Evolutionary conservation across 768 basidiomycete genomes (phyloP), one percentile per base, ranked within the genome.

Genomic region (Rhizopogon sp.): DNA sequence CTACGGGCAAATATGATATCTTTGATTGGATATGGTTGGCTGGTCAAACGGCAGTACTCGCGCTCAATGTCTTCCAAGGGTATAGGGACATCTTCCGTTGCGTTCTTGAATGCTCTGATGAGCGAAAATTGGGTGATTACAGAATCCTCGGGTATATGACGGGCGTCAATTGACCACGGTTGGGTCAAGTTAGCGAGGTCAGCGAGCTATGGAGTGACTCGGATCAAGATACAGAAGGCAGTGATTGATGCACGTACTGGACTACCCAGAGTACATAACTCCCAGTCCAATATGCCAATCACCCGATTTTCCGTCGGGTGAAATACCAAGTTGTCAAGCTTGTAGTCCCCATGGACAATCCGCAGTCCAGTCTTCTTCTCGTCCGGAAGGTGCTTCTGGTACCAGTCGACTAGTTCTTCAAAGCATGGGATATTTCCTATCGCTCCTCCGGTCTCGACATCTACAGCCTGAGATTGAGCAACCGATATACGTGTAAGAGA

Each of bases 291-390:
- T 39, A 99, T 93, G 5, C 93, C 97, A 58, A 98, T 93, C 3
- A 98, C 94, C 41, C 81, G 77, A 57, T 94, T 92, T 70, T 98
- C 87, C 0, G 86, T 91, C 0, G 89, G 87, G 62, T 98, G 95
- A 72, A 97, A 98, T 59, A 98, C 80, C 59, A 99, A 69, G 69
- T 99, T 99, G 71, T 99, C 96, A n/a, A 96, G 76, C 69, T 99
- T 99, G 68, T 91, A 98, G 70, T 99, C 96, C 28, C 96, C 96
- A 66, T 98, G 96, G 5, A 98, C 93, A 59, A 99, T 85, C n/a
- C 90, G 84, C 52, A 81, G 74, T 1, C 90, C 91, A 1, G 79
- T 80, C 66, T 83, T 83, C 58, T 66, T 73, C 71, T 95, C 93
- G 62, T 91, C 82, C 2, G 92, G 94, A 28, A 91, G 72, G 64